Evolutionary conservation across 371 early-diverging fungal species (phyloP).

Genomic region (Syncephalastrum sp.): DNA sequence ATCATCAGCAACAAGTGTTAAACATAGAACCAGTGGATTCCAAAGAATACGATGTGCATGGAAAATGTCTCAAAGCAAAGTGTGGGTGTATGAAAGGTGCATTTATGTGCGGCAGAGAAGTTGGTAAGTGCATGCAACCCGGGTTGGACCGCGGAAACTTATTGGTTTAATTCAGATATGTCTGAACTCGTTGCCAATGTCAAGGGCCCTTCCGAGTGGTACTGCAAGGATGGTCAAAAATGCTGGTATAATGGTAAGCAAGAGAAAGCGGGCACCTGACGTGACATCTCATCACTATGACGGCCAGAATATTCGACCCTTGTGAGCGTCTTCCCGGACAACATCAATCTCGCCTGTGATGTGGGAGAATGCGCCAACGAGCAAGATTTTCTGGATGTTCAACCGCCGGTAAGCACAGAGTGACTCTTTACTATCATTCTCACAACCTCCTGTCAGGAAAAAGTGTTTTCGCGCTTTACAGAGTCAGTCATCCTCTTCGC

Average conservation of each 20-base stretch:
- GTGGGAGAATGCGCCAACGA: constrained; percentile 63
- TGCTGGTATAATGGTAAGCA: constrained; percentile 55
- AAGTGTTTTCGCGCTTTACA: constrained; percentile 34
- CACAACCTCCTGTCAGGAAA: not conserved
- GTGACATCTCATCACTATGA: not conserved
- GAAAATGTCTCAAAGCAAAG: constrained; percentile 39
- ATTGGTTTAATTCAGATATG: constrained; percentile 33
- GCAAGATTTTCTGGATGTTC: constrained; percentile 40
- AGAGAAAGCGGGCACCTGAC: not conserved
- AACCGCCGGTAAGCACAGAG: constrained; percentile 30
- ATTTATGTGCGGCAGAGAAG: constrained; percentile 63
- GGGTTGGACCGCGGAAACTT: not conserved
- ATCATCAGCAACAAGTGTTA: too few species aligned
- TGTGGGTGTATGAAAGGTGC: constrained; percentile 60
- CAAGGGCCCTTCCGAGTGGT: constrained; percentile 49
- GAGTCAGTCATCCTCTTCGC: constrained; percentile 35
- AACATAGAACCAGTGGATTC: too few species aligned
- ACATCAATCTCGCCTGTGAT: constrained; percentile 52
- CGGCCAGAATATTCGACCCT: constrained; percentile 52
- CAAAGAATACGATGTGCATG: constrained; percentile 37
- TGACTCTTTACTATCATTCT: not conserved
- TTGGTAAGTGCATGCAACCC: constrained; percentile 20
- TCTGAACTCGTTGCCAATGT: constrained; percentile 46
- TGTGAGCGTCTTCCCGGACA: constrained; percentile 53
- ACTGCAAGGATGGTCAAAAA: constrained; percentile 51